These are phyloP conservation scores for Fusarium subglutinans DNA, from an alignment of 2,329 filamentous ascomycete species.

Conservation along the genomic window DNA sequence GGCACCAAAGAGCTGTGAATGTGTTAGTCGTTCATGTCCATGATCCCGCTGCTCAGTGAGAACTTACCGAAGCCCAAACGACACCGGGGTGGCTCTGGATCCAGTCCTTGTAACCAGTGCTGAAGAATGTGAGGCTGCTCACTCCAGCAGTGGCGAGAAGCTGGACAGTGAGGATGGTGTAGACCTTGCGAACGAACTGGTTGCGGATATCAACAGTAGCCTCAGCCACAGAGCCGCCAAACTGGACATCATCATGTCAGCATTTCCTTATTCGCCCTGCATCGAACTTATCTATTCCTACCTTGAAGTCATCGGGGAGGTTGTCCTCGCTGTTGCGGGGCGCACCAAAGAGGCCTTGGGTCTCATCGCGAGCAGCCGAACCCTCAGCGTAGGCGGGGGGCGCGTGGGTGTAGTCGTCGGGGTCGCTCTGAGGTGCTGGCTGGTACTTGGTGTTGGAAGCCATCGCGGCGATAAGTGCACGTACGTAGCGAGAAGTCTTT, in stretches of 20 bases:
- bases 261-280: neutral
- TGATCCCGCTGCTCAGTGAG: neutral
- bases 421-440: conserved; percentile 85
- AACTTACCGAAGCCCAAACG: conserved; percentile 80
- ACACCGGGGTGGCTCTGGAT: conserved; percentile 85
- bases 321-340: conserved; percentile 88
- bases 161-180: conserved; percentile 96
- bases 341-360: conserved; percentile 70
- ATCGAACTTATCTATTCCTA: conserved; percentile 43
- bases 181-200: conserved; percentile 97
- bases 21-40: conserved; percentile 28
- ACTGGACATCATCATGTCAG: conserved; percentile 59
- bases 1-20: conserved; percentile 73
- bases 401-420: conserved; percentile 80
- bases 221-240: conserved; percentile 91
- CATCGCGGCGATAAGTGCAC: conserved; percentile 58
- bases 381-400: conserved; percentile 80
- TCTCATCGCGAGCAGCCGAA: conserved; percentile 62
- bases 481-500: neutral
- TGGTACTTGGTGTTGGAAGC: conserved; percentile 83
- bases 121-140: conserved; percentile 88
- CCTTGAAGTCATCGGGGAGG: conserved; percentile 96
- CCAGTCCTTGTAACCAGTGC: conserved; percentile 79
- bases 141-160: conserved; percentile 84
- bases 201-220: conserved; percentile 95